Evolutionary conservation across 2,329 filamentous ascomycete species (phyloP).

Genomic region (Fusarium pseudonygamai): DNA sequence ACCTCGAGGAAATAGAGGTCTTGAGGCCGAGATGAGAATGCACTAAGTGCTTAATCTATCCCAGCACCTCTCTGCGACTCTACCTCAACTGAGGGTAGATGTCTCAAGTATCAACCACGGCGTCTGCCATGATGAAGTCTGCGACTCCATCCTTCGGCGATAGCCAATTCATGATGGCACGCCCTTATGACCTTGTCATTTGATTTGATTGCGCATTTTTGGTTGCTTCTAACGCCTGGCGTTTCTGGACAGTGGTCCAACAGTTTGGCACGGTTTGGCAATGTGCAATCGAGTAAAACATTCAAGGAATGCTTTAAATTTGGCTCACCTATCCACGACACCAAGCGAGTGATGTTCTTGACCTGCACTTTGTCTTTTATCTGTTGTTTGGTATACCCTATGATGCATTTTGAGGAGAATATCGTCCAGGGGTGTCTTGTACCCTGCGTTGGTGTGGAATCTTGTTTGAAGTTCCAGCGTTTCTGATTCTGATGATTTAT

Average conservation of each 20-base stretch:
- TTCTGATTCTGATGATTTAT: conserved; percentile 20
- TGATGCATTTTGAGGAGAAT: conserved; percentile 37
- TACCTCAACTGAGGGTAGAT: background rate
- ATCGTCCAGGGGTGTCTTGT: conserved; percentile 14
- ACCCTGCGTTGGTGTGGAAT: conserved; percentile 12
- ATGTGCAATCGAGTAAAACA: conserved; percentile 13
- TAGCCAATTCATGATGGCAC: conserved; percentile 47
- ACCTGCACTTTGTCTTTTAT: conserved; percentile 10
- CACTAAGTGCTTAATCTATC: background rate
- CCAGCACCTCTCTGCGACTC: background rate
- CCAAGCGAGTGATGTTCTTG: conserved; percentile 20
- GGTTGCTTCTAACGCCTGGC: conserved; percentile 29
- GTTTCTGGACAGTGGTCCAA: conserved; percentile 16
- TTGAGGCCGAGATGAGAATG: background rate
- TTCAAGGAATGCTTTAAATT: background rate
- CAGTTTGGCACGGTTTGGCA: conserved; percentile 5
- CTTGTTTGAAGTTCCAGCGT: conserved; percentile 28
- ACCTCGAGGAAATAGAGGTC: background rate
- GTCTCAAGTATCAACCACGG: background rate
- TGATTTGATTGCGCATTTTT: conserved; percentile 18
- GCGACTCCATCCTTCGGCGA: conserved; percentile 29
- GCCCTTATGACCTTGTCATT: conserved; percentile 46
- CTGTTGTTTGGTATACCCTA: conserved; percentile 41
- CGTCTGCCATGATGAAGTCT: conserved; percentile 4
- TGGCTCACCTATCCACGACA: conserved; percentile 2